Evolutionary conservation across 1,284 basidiomycete species (phyloP), one percentile per base, ranked within the genome.

Genomic region (Ceratobasidium sp.): DNA sequence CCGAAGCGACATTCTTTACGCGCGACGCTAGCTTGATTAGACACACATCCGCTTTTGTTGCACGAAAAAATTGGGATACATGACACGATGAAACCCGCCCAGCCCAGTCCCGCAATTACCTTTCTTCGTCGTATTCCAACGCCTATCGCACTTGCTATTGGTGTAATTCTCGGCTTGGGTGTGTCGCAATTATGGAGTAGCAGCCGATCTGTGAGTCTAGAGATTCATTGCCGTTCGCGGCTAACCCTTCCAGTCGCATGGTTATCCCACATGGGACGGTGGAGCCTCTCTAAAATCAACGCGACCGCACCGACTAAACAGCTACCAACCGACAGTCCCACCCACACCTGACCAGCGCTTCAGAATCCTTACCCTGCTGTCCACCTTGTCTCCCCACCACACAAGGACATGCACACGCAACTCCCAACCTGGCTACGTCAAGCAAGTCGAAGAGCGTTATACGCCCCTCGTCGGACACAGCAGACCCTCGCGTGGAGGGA

Each of bases 391-490:
- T 0, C 87, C 93, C 0, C 93, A 96, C 77, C 90, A 97, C 79
- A 97, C 95, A 22, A 88, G 89, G 70, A 90, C 94, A 79, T 98
- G 95, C 80, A 93, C 92, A 12, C 86, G 91, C 35, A 83, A 85
- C 73, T 84, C 92, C 3, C 95, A 96, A 76, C 86, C 88, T 3
- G 81, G 93, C 34, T 97, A 97, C 78, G 82, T 83, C 67, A 85
- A 92, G 67, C 95, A 98, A 78, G 92, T 88, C 1, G 81, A 84
- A 49, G 92, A 95, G 73, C 87, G 95, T 5, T 98, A 97, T 77
- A 80, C 86, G 7, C 81, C 91, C 0, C 85, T 98, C 38, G 83
- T 94, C 47, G 95, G 94, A 1, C 89, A 93, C 80, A 83, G 1
- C 80, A 85, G 12, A 75, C 77, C 0, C 80, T 81, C 27, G 87